Evolutionary conservation across 306 rosid species (phyloP).

Genomic region (cucumber (Cucumis sativus)): DNA sequence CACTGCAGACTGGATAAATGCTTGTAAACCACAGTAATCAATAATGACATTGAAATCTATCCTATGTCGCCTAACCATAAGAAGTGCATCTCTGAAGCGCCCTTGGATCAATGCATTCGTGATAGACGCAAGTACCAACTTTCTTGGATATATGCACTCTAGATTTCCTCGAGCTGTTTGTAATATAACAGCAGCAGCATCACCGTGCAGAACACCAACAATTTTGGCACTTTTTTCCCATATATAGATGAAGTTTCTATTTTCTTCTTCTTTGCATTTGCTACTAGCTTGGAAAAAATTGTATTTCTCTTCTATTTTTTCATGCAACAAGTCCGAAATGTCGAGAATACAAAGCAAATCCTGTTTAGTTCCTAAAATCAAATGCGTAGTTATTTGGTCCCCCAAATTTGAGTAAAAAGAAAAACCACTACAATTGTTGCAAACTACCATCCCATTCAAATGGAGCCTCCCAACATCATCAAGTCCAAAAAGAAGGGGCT

Average conservation of each 20-base stretch:
- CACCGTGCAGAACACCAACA: slow-evolving; percentile 80
- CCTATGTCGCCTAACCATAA: slow-evolving; percentile 91
- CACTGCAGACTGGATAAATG: slow-evolving; percentile 62
- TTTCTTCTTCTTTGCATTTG: slow-evolving; percentile 42
- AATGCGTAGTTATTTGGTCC: slow-evolving; percentile 61
- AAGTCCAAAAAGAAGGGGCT: slow-evolving; percentile 58
- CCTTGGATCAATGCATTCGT: slow-evolving; percentile 60
- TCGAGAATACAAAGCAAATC: slow-evolving; percentile 78
- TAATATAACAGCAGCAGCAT: slow-evolving; percentile 64
- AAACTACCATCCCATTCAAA: slow-evolving; percentile 43
- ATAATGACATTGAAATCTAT: slow-evolving; percentile 86
- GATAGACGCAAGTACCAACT: slow-evolving; percentile 72
- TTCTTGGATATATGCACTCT: slow-evolving; percentile 82
- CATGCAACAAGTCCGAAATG: slow-evolving; percentile 41
- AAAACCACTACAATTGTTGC: slow-evolving; percentile 81
- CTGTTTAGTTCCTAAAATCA: slow-evolving; percentile 66
- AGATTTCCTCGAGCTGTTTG: slow-evolving; percentile 85
- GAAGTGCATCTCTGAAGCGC: slow-evolving; percentile 77
- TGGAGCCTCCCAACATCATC: slow-evolving; percentile 81
- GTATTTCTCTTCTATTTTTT: slow-evolving; percentile 43
- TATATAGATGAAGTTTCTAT: slow-evolving; percentile 42
- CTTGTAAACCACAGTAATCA: slow-evolving; percentile 67
- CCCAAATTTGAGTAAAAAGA: slow-evolving; percentile 77
- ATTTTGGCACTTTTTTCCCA: slow-evolving; percentile 97
- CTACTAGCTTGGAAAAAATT: slow-evolving; percentile 28